A percentile compares a stretch with the other conserved stretches of the same genome.
These are phyloP conservation scores for Monosporascus sp. DNA, from an alignment of 2,329 filamentous ascomycete species.

Conservation along the genomic window DNA sequence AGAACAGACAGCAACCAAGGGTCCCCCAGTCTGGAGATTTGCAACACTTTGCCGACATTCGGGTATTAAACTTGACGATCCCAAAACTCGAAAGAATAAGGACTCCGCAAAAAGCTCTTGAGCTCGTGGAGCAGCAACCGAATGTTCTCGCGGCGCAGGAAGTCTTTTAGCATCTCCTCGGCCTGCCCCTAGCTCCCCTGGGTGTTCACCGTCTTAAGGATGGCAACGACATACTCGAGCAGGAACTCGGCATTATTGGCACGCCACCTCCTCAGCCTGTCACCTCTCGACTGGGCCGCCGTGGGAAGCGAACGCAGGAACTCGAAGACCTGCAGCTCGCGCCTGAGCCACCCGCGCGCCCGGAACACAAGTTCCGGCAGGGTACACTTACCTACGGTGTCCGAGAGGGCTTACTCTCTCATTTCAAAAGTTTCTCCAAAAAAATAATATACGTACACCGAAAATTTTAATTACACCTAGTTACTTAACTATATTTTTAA, in stretches of 20 bases:
- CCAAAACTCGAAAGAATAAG: constrained; percentile 72
- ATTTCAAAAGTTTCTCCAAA: no score
- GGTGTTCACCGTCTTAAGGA: constrained; percentile 77
- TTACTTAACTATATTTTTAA: no score
- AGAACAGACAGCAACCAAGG: no score
- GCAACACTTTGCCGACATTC: no score
- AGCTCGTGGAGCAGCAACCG: constrained; percentile 80
- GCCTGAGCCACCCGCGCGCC: constrained; percentile 74
- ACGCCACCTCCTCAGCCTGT: constrained; percentile 32
- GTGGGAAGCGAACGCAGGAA: constrained; percentile 49
- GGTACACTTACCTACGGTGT: no score
- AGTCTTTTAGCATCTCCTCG: constrained; percentile 73
- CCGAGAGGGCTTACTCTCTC: no score
- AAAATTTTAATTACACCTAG: no score
- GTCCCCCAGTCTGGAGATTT: no score
- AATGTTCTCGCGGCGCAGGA: constrained; percentile 69
- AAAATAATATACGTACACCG: no score
- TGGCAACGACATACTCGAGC: constrained; percentile 78
- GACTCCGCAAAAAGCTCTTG: constrained; percentile 75
- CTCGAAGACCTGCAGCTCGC: constrained; percentile 78
- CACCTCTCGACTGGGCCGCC: constrained; percentile 11
- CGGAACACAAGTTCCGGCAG: constrained; percentile 66
- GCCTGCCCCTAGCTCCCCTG: constrained; percentile 74
- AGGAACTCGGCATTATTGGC: constrained; percentile 76
- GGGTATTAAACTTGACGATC: constrained; percentile 73